Base-by-base conservation (phyloP, 345 rosid species). In the Salix exigua region DNA sequence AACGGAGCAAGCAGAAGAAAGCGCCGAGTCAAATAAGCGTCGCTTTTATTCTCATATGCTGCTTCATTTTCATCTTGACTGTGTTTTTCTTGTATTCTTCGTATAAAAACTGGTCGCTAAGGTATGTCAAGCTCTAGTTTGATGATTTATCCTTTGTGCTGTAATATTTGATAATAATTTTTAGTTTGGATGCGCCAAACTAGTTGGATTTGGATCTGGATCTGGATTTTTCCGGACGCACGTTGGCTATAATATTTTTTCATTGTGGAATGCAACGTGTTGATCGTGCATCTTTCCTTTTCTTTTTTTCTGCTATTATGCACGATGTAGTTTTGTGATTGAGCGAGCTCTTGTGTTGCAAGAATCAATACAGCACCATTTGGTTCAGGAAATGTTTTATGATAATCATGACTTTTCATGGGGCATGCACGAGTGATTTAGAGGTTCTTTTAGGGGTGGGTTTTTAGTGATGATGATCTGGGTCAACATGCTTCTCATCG, bases 1-100 rank as follows among this genome's bases (percentile, higher is more conserved):
- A 81, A 67, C 93, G 90, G 83, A 92, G 97, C 88, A 92, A 92
- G 78, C 89, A 86, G 88, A 92, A 90, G 89, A 90, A 89, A 68
- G 90, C 82, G 46, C 91, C 94, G 5, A 75, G 84, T 82, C 89
- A 87, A 65, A 85, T 90, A 16, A 87, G 94, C 78, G 44, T 82
- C 23, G 80, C 88, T 61, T 86, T 85, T 63, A 78, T 92, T 73
- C 38, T 90, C 63, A 64, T 86, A 5, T 86, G 79, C 83, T 65
- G 72, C 74, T 83, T 86, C 80, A 85, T 88, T 74, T 26, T 82
- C 28, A 51, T 89, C 11, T 77, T 92, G 85, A 72, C 83, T 40
- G 19, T 86, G 61, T 87, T 87, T 66, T 87, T 92, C 68, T 78
- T 92, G 77, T 87, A 78, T 79, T 84, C 92, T 75, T 83, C 93